Base-by-base conservation (phyloP, 2,329 filamentous ascomycete genomes). In the Torrubiella hemipterigena region DNA sequence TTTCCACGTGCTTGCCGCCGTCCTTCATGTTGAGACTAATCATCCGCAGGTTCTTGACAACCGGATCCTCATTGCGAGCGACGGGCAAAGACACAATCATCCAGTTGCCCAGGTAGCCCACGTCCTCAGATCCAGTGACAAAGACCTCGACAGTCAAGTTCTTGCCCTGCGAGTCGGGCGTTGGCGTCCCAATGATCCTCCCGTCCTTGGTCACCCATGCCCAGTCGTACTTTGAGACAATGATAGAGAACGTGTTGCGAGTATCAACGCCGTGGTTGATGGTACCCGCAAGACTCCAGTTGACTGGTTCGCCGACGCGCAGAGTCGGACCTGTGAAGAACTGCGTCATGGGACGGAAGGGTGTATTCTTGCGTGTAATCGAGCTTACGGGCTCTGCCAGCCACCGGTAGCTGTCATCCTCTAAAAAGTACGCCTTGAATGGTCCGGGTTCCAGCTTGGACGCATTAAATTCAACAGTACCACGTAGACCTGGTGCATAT, bases 11-110 rank as follows among this genome's bases (percentile, higher is more conserved):
- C 3, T 47, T 48, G 25, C 56, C 58, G 6, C 55, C 53, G 21
- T 45, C 35, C 58, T 59, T 61, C 30, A 62, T 42, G 41, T 62
- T 62, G 33, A 48, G 51, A 5, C 51, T 47, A 31, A 61, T 40
- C 6, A 61, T 49, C 25, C 43, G 46, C 17, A 61, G 40, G 15
- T 50, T 26, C 7, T 47, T 41, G 1, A 61, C 43, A 2, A 62
- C 45, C 3, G 41, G 37, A 3, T 42, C 27, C 6, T 45, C 42
- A 3, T 38, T 17, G 2, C 34, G 33, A 8, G 40, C 42, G 3
- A 61, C 48, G 2, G 48, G 54, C 17, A 61, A 54, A 4, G 31
- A 44, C 24, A 55, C 42, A 8, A 40, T 34, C 2, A 53, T 41
- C 3, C 36, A 37, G 3, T 44, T 42, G 2, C 42, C 44, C 12